phyloP scores from a whole-genome alignment of 306 rosid genomes.

The Sesbania bispinosa region DNA sequence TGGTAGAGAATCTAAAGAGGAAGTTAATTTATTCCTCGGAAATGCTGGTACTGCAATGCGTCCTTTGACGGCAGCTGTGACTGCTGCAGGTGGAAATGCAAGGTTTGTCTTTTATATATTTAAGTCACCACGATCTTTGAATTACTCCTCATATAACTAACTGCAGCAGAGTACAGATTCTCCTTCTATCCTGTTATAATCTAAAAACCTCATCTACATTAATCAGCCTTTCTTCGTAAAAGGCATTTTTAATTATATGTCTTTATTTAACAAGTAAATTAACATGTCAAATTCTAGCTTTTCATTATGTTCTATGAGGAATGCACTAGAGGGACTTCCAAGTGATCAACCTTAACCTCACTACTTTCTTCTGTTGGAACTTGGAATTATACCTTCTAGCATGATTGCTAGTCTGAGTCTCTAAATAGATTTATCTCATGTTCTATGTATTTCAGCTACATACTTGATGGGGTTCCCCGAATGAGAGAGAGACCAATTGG shows the following conservation, averaged over 20 bases:
- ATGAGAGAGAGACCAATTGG: constrained; percentile 99
- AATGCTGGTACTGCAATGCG: constrained; percentile 99
- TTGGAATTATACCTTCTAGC: not conserved
- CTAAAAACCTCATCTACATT: not conserved
- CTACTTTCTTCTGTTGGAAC: not conserved
- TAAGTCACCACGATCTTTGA: not conserved
- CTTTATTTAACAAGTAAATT: not conserved
- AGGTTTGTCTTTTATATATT: constrained; percentile 46
- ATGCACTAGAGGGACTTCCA: not conserved
- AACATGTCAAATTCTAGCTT: not conserved
- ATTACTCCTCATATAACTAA: not conserved
- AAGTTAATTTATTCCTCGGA: constrained; percentile 90
- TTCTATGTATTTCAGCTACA: constrained; percentile 55
- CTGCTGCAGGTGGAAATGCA: constrained; percentile 89
- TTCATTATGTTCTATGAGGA: not conserved
- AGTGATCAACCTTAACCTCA: not conserved
- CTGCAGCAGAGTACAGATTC: not conserved
- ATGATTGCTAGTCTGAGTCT: not conserved
- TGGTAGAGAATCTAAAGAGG: constrained; percentile 55
- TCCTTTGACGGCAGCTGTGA: constrained; percentile 92
- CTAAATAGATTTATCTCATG: constrained; percentile 5
- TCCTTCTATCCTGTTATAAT: not conserved
- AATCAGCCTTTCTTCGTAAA: not conserved
- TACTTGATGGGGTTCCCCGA: constrained; percentile 98
- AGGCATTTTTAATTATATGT: not conserved